Evolutionary conservation across 441 rosid genomes (phyloP).

Genomic region (Macaranga tanarius): DNA sequence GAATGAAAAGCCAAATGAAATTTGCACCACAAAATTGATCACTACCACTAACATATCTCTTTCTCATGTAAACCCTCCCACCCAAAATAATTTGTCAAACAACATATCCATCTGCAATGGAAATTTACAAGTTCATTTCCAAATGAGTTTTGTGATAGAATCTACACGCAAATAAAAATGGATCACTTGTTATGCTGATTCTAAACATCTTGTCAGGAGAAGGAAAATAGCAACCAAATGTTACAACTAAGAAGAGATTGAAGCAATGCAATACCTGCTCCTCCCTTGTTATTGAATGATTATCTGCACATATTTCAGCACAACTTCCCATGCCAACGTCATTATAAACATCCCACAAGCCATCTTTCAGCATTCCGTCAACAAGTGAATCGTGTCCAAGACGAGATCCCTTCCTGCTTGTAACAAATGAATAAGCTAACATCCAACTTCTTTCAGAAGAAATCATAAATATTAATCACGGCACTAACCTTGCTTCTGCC

Average conservation of each 20-base stretch:
- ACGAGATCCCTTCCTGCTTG: constrained; percentile 76
- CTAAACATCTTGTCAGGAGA: neutral
- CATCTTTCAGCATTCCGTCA: constrained; percentile 98
- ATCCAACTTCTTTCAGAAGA: neutral
- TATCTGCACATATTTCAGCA: constrained; percentile 92
- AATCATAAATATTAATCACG: constrained; percentile 7
- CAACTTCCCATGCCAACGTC: constrained; percentile 96
- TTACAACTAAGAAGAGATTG: neutral
- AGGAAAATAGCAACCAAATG: neutral
- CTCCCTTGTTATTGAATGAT: constrained; percentile 66
- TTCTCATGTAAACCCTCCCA: neutral
- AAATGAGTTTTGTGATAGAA: neutral
- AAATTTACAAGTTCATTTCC: neutral
- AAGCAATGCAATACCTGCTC: constrained; percentile 60
- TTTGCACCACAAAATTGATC: neutral
- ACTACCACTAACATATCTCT: neutral
- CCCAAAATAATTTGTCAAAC: neutral
- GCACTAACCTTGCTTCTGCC: constrained; percentile 80
- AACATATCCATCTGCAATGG: neutral
- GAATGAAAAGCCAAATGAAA: neutral
- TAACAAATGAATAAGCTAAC: neutral
- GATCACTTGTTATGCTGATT: neutral
- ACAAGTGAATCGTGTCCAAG: constrained; percentile 92
- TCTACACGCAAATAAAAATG: neutral
- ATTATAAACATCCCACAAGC: constrained; percentile 94